A percentile compares a stretch with the other conserved stretches of the same genome.
These are phyloP conservation scores for Rhytidiadelphus loreus DNA, from an alignment of 225 moss, liverwort and hornwort genomes.

Conservation along the genomic window DNA sequence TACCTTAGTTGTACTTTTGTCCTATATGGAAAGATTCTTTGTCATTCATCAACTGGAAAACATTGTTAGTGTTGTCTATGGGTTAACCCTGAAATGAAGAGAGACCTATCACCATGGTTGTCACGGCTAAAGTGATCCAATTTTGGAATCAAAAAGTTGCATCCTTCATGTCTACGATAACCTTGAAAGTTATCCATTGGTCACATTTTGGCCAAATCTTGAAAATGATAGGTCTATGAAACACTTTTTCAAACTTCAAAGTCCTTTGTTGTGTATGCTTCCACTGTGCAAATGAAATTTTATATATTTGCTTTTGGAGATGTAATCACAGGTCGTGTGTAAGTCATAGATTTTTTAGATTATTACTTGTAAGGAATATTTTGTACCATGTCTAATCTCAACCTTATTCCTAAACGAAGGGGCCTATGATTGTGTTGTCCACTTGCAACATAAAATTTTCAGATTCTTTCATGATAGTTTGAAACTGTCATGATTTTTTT, in stretches of 20 bases:
- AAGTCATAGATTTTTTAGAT: not conserved
- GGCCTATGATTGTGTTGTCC: not conserved
- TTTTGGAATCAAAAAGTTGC: not conserved
- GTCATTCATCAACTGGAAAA: no score
- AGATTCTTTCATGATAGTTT: not conserved
- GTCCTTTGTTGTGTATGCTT: not conserved
- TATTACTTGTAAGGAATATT: not conserved
- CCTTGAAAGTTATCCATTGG: not conserved
- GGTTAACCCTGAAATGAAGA: not conserved
- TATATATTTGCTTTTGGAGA: not conserved
- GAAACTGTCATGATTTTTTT: not conserved
- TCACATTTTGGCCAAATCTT: not conserved
- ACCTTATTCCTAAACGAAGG: not conserved
- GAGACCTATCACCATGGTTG: not conserved
- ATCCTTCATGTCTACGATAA: not conserved
- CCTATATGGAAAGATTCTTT: no score
- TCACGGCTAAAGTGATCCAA: not conserved
- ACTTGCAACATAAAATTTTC: not conserved
- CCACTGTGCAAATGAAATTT: not conserved
- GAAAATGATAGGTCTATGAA: not conserved
- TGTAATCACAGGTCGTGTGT: not conserved
- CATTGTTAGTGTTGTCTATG: no score
- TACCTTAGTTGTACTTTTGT: no score
- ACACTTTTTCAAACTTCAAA: not conserved
- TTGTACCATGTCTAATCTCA: accelerated